A percentile compares a stretch with the other conserved stretches of the same genome.
Conservation (phyloP, 192 early-diverging fungal genomes). For the Lunasporangiospora selenospora region DNA sequence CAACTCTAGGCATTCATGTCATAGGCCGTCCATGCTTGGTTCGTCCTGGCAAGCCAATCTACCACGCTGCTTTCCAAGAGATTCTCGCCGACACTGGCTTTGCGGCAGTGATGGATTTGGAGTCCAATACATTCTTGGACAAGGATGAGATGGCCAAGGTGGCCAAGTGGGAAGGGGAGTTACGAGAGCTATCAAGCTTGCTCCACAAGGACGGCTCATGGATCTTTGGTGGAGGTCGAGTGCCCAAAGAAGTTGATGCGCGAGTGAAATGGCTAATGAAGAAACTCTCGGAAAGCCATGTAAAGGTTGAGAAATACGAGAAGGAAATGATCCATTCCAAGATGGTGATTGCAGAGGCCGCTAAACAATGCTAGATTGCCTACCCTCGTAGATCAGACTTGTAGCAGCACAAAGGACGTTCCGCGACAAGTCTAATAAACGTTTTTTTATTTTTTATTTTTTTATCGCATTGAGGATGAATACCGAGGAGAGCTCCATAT, state of each 20-base stretch:
- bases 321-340: slow-evolving; percentile 40
- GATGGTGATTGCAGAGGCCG: slow-evolving; percentile 18
- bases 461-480: too few relatives aligned
- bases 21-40: slow-evolving; percentile 84
- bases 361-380: neutral
- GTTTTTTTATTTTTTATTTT: neutral
- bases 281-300: slow-evolving; percentile 60
- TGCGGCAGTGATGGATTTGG: slow-evolving; percentile 81
- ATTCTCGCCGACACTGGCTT: slow-evolving; percentile 75
- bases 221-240: slow-evolving; percentile 60
- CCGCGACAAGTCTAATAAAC: too few relatives aligned
- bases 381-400: too few relatives aligned
- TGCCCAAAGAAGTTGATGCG: slow-evolving; percentile 63
- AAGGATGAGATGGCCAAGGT: slow-evolving; percentile 65
- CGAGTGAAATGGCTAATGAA: slow-evolving; percentile 65
- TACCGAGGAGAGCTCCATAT: too few relatives aligned
- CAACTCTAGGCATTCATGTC: slow-evolving; percentile 1
- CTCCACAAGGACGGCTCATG: slow-evolving; percentile 56
- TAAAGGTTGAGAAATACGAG: slow-evolving; percentile 62
- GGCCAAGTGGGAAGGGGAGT: slow-evolving; percentile 67
- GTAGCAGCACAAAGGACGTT: too few relatives aligned
- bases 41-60: slow-evolving; percentile 85
- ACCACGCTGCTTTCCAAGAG: slow-evolving; percentile 77
- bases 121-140: slow-evolving; percentile 66
- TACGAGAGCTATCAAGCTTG: slow-evolving; percentile 56